These are phyloP conservation scores for Fusarium guadeloupense DNA, from an alignment of 2,329 filamentous ascomycete genomes.

Conservation along the genomic window DNA sequence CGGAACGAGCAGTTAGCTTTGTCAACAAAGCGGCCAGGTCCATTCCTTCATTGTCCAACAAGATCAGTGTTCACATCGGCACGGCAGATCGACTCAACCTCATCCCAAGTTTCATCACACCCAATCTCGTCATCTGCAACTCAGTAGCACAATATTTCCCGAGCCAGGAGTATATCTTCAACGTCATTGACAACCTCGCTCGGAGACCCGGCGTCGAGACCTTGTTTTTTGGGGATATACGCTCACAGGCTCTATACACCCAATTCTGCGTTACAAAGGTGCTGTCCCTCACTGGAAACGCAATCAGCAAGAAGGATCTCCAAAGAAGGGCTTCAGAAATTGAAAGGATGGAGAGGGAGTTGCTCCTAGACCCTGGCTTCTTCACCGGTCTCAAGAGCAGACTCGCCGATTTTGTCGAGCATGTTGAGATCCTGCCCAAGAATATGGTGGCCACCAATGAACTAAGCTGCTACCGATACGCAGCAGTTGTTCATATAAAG, in stretches of 20 bases:
- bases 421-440: conserved; percentile 46
- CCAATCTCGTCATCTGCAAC: conserved; percentile 38
- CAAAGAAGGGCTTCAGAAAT: too few relatives aligned
- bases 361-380: conserved; percentile 41
- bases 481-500: conserved; percentile 38
- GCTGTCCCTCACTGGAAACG: conserved; percentile 1
- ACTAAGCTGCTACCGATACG: conserved; percentile 44
- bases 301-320: not conserved
- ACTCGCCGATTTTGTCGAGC: conserved; percentile 32
- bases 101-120: too few relatives aligned
- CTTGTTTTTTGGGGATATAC: conserved; percentile 39
- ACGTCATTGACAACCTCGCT: conserved; percentile 27
- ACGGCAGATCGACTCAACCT: not conserved
- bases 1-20: conserved; percentile 33
- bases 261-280: conserved; percentile 33
- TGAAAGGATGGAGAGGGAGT: too few relatives aligned
- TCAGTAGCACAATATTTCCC: conserved; percentile 46
- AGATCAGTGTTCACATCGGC: conserved; percentile 32
- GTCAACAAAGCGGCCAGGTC: conserved; percentile 21
- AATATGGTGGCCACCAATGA: conserved; percentile 44
- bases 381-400: conserved; percentile 31
- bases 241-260: conserved; percentile 29
- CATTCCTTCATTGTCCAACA: conserved; percentile 20
- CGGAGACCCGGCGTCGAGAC: conserved; percentile 6
- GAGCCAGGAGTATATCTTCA: conserved; percentile 36